These are phyloP conservation scores for Cutaneotrichosporon dermatis DNA, from an alignment of 1,284 basidiomycete species.

Conservation along the genomic window DNA sequence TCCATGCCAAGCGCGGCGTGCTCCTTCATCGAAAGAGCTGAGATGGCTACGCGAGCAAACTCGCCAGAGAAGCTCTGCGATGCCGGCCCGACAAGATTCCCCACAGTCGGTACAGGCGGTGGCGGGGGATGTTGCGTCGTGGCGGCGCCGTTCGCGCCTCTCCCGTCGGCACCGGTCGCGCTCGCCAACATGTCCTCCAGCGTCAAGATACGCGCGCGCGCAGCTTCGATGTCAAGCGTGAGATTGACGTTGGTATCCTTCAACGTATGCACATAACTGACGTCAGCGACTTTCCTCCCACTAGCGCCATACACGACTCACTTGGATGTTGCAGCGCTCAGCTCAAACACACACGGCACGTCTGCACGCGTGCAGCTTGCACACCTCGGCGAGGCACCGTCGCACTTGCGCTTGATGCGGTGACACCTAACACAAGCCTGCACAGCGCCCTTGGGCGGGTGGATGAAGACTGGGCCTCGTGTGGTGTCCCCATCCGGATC, in stretches of 20 bases:
- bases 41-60: slow-evolving; percentile 11
- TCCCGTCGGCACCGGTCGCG: neutral
- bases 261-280: slow-evolving; percentile 32
- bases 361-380: slow-evolving; percentile 38
- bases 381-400: slow-evolving; percentile 38
- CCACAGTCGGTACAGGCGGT: neutral
- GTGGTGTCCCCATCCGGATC: slow-evolving; percentile 31
- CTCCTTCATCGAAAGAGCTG: slow-evolving; percentile 1
- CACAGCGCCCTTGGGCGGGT: slow-evolving; percentile 34
- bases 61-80: slow-evolving; percentile 8
- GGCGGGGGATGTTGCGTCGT: too few species aligned
- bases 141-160: too few species aligned
- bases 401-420: slow-evolving; percentile 44
- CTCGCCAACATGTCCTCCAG: slow-evolving; percentile 29
- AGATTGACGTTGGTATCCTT: slow-evolving; percentile 29
- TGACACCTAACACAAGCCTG: slow-evolving; percentile 45
- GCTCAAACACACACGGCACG: slow-evolving; percentile 42
- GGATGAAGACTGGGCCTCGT: slow-evolving; percentile 37
- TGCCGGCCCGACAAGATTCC: neutral
- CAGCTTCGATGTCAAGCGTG: slow-evolving; percentile 23
- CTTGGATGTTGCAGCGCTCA: slow-evolving; percentile 38
- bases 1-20: slow-evolving; percentile 7
- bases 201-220: slow-evolving; percentile 31
- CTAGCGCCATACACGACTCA: slow-evolving; percentile 17
- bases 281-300: neutral